Evolutionary conservation across 169 alveolate species (phyloP), one percentile per base, ranked within the genome.

Genomic region (Toxoplasma gondii): DNA sequence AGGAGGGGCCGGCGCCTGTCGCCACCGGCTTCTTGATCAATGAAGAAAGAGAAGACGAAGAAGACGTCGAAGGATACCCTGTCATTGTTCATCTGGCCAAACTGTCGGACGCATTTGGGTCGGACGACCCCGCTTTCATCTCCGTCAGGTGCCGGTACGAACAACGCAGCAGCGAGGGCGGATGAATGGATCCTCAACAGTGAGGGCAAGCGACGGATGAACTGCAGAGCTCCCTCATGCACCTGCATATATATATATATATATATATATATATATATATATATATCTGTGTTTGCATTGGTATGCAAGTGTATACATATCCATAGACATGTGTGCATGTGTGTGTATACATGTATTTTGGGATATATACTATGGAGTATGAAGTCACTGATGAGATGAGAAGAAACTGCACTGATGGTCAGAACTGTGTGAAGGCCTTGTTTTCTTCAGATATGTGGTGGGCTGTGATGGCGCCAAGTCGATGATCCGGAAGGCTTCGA

Each of bases 401-500:
- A 69, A 34, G 31, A n/a, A 22, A 69, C 16, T 7, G 7, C 38
- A 34, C 45, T 74, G 44, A 19, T 7, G 31, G 43, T 36, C 39
- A 44, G 5, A 7, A 24, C 5, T 7, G 22, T 41, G 10, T 2
- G 84, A n/a, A 4, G 41, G 1, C 2, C 24, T 34, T 7, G 1
- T 74, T 74, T 74, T 31, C n/a, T 12, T 74, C 44, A 86, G 81
- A 45, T 88, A 88, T 49, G 91, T 93, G 67, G 95, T 93, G 36
- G 95, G 95, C 49, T 84, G 95, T 49, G 95, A 93, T 44, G 95
- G 95, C n/a, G 88, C 93, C 38, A 17, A 90, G 10, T 93, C 95
- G 29, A 41, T 43, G 29, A 70, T 93, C 19, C 38, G 95, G 53
- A 93, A 93, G 84, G 83, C 91, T 7, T 70, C 38, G 34, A 90